Evolutionary conservation across 2,329 filamentous ascomycete genomes (phyloP), one percentile per base, ranked within the genome.

Genomic region (Fusarium sp.): DNA sequence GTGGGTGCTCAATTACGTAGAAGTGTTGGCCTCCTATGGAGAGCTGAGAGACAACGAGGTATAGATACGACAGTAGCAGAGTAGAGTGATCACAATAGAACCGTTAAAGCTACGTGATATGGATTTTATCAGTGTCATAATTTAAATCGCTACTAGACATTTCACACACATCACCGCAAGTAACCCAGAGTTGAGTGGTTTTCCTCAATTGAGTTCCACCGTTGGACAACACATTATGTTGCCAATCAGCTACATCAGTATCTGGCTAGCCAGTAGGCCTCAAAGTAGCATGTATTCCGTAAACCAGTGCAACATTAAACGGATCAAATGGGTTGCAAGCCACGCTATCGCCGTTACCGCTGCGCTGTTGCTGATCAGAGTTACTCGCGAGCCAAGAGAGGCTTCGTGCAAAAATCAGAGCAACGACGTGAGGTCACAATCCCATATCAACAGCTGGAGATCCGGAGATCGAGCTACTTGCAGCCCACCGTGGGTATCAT

Each of bases 401-500:
- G n/a, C 41, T 37, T 37, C 14, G 25, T 37, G 12, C 16, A 34
- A 25, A 28, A 44, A 43, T n/a, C 18, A 23, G 21, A 31, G 42
- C 13, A 44, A 44, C 19, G 14, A 10, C 19, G 7, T 34, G 41
- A 21, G 14, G 44, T 26, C n/a, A 19, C 9, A 31, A 30, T 14
- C n/a, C 23, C 7, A 18, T 31, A 26, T 11, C n/a, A 23, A 18
- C n/a, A 53, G 26, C 14, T 26, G 43, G 26, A 43, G 21, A 30
- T 21, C 23, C 25, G 14, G 28, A 30, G 26, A 53, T 42, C 39
- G 25, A 43, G n/a, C 18, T 37, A 23, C 49, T 28, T 58, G 39
- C 56, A 39, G 31, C 52, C 56, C 48, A 45, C 53, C 41, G 21
- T n/a, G 31, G 57, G 57, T 55, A 59, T 59, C 57, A 30, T 54